Percentiles rank a stretch among this genome's conserved stretches.
phyloP scores from a whole-genome alignment of 2,329 filamentous ascomycete genomes.

The Neofusicoccum laricinum region DNA sequence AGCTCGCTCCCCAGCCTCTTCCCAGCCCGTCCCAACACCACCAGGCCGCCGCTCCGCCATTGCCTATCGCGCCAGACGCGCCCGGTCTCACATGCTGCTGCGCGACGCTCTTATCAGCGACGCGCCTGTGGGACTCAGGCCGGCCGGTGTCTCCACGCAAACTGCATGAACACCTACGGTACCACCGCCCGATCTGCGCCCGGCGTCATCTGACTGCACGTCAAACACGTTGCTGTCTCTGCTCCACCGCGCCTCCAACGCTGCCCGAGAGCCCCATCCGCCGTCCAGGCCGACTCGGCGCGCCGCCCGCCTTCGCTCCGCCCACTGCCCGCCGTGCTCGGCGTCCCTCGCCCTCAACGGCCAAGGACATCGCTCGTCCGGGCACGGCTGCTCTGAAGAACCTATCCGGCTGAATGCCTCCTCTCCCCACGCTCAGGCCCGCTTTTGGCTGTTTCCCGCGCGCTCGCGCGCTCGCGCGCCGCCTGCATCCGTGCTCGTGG shows the following conservation, averaged over 20 bases:
- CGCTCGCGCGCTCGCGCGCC: background rate
- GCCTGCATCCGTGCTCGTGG: background rate
- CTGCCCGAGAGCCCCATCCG: background rate
- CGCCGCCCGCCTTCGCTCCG: no score
- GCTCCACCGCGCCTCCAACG: background rate
- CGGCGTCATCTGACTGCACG: background rate
- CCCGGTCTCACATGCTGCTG: background rate
- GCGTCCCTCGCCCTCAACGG: no score
- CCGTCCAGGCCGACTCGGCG: background rate
- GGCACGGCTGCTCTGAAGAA: no score
- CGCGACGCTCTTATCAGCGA: slow-evolving; percentile 7
- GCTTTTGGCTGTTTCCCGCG: background rate
- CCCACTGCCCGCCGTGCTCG: no score
- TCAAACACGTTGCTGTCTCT: slow-evolving; percentile 5
- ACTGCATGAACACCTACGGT: background rate
- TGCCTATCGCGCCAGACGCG: slow-evolving; percentile 1
- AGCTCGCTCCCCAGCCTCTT: background rate
- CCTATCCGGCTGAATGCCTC: no score
- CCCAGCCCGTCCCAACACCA: slow-evolving; percentile 5
- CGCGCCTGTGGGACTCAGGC: background rate
- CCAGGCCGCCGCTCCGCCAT: background rate
- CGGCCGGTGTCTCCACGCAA: background rate
- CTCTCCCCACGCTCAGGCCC: no score
- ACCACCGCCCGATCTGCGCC: background rate
- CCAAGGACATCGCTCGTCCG: no score